These are phyloP conservation scores for Yamadazyma friedrichii DNA, from an alignment of 1,139 yeast species.

Conservation along the genomic window DNA sequence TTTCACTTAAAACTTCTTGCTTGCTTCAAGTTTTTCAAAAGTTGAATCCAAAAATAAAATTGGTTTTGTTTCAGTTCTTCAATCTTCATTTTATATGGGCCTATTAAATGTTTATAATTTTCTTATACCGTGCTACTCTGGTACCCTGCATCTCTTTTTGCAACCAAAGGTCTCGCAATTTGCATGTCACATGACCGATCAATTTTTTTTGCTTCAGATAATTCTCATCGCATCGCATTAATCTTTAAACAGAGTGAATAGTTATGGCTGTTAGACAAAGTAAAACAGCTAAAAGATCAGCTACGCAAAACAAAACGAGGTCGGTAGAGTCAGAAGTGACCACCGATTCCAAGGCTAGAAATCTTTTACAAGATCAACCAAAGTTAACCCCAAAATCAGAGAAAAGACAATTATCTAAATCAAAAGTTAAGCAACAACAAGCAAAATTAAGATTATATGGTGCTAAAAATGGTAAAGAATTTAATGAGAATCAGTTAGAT, in stretches of 20 bases:
- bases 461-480: slow-evolving; percentile 61
- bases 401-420: slow-evolving; percentile 50
- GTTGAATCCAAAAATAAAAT: no score
- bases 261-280: slow-evolving; percentile 60
- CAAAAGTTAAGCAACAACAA: slow-evolving; percentile 62
- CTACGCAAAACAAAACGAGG: slow-evolving; percentile 52
- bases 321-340: slow-evolving; percentile 65
- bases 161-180: not conserved
- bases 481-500: slow-evolving; percentile 73
- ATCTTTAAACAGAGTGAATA: not conserved
- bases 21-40: no score
- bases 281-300: slow-evolving; percentile 56
- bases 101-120: not conserved
- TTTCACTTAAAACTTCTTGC: no score
- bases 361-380: slow-evolving; percentile 60
- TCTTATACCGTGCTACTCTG: no score
- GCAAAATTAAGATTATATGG: slow-evolving; percentile 67
- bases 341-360: slow-evolving; percentile 63
- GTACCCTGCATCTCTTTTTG: no score
- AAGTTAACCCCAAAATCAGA: slow-evolving; percentile 61
- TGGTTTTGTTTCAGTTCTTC: not conserved
- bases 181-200: not conserved
- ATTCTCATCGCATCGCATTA: slow-evolving; percentile 8
- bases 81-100: not conserved
- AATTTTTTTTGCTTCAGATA: not conserved